phyloP scores from a whole-genome alignment of 306 rosid genomes.

The Carpinus viminea region DNA sequence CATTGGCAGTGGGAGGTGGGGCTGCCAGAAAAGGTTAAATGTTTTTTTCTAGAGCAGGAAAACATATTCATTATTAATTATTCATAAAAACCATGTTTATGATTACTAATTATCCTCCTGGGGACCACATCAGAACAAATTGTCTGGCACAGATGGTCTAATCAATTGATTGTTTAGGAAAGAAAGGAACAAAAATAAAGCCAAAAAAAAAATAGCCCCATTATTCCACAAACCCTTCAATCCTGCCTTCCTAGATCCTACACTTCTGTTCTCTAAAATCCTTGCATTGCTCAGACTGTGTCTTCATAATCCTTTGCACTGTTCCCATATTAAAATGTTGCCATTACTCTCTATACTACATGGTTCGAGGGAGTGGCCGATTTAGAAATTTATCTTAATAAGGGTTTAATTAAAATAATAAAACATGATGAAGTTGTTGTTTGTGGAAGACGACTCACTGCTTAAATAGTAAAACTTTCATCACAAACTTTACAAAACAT shows the following conservation, averaged over 20 bases:
- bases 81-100: conserved; percentile 15
- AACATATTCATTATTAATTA: conserved; percentile 12
- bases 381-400: too few species aligned
- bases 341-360: too few species aligned
- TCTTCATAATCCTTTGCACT: not conserved
- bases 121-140: conserved; percentile 24
- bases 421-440: too few species aligned
- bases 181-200: conserved; percentile 4
- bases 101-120: conserved; percentile 6
- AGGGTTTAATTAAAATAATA: too few species aligned
- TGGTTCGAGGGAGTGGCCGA: too few species aligned
- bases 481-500: too few species aligned
- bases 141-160: conserved; percentile 29
- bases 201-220: not conserved
- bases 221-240: too few species aligned
- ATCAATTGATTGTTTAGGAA: conserved; percentile 32
- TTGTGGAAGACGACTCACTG: too few species aligned
- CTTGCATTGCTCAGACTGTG: not conserved
- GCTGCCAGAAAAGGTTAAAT: not conserved
- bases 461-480: too few species aligned
- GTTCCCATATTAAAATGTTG: not conserved
- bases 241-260: not conserved
- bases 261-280: not conserved
- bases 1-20: conserved; percentile 39
- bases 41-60: not conserved